These are phyloP conservation scores for Xanthoconium separans DNA, from an alignment of 1,284 basidiomycete genomes.

Conservation along the genomic window DNA sequence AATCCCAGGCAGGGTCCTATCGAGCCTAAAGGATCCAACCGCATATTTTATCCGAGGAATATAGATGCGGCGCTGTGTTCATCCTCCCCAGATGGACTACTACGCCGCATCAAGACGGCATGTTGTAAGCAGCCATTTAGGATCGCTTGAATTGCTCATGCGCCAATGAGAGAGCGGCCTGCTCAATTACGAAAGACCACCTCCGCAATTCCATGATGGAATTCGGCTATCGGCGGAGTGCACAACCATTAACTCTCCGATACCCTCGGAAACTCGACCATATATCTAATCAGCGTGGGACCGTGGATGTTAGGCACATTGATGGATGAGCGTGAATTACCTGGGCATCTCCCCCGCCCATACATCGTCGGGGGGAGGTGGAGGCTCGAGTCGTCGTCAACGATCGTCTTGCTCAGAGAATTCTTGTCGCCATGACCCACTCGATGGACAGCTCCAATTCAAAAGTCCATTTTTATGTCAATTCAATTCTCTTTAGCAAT, in stretches of 20 bases:
- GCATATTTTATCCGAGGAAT: background rate
- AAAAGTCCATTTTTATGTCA: background rate
- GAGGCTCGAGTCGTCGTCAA: slow-evolving; percentile 11
- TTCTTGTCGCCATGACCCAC: slow-evolving; percentile 7
- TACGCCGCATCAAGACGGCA: no score
- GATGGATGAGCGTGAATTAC: slow-evolving; percentile 8
- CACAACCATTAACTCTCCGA: background rate
- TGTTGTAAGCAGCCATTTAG: background rate
- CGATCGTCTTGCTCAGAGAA: background rate
- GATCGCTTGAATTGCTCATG: slow-evolving; percentile 3
- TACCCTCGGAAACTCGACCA: slow-evolving; percentile 2
- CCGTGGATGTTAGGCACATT: slow-evolving; percentile 17
- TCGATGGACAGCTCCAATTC: background rate
- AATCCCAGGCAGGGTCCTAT: background rate
- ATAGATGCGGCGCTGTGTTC: background rate
- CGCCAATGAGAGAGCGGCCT: background rate
- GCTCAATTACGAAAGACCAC: background rate
- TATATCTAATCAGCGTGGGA: slow-evolving; percentile 7
- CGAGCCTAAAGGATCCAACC: slow-evolving; percentile 12
- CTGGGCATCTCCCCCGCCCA: background rate
- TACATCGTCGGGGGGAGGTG: slow-evolving; percentile 6
- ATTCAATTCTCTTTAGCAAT: background rate
- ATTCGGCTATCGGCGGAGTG: slow-evolving; percentile 7
- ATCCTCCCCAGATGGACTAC: no score
- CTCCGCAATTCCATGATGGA: background rate